Evolutionary conservation across 768 basidiomycete species (phyloP).

Genomic region (Termitomyces sp.): DNA sequence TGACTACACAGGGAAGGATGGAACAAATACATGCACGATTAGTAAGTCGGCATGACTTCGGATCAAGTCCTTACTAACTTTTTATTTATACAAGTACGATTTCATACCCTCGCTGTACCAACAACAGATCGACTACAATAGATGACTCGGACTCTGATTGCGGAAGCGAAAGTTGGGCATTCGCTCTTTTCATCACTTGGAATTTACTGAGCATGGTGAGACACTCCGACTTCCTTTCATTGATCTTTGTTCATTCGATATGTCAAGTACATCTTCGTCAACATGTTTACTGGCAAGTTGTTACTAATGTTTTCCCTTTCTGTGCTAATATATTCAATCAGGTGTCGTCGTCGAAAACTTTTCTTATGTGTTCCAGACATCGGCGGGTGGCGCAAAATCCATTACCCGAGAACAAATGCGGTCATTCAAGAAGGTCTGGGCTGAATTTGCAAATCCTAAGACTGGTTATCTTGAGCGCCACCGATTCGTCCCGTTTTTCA

Average conservation of each 20-base stretch:
- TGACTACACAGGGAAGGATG: conserved; percentile 73
- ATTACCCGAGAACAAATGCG: conserved; percentile 92
- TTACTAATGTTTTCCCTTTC: neutral
- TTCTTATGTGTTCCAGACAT: conserved; percentile 90
- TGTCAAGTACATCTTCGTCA: conserved; percentile 87
- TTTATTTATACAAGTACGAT: conserved; percentile 50
- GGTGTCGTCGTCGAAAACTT: conserved; percentile 95
- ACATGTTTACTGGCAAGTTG: conserved; percentile 84
- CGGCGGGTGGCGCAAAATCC: conserved; percentile 74
- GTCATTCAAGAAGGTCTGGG: conserved; percentile 93
- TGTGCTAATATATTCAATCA: conserved; percentile 19
- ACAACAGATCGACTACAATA: conserved; percentile 41
- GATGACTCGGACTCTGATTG: conserved; percentile 87
- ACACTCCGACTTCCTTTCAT: neutral
- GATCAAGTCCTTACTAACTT: conserved; percentile 7
- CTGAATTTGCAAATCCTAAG: conserved; percentile 73
- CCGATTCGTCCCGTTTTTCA: conserved; percentile 77
- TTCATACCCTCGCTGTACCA: conserved; percentile 80
- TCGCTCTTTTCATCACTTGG: conserved; percentile 89
- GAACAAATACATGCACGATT: conserved; percentile 99
- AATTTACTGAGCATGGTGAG: conserved; percentile 90
- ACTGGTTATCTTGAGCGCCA: conserved; percentile 75
- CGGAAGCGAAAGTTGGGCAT: conserved; percentile 82
- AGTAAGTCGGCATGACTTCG: conserved; percentile 44
- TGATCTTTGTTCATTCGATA: conserved; percentile 4